phyloP scores from a whole-genome alignment of 106 monocot species.

The Phalaenopsis equestris region DNA sequence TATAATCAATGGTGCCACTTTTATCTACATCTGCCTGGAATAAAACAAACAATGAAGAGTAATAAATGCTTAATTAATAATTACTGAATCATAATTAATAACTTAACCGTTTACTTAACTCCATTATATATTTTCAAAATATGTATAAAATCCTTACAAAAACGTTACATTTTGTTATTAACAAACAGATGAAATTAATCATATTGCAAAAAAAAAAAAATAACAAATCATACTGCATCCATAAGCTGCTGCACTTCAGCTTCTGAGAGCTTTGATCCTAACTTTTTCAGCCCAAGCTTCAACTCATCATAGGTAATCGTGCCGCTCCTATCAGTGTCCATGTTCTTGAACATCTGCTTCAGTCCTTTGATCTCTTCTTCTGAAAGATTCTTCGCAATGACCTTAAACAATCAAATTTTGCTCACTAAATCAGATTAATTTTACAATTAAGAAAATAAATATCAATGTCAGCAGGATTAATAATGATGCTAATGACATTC shows the following conservation, averaged over 20 bases:
- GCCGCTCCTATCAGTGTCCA: constrained; percentile 64
- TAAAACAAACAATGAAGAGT: neutral
- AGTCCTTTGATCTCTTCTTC: constrained; percentile 75
- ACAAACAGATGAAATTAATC: neutral
- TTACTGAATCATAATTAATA: neutral
- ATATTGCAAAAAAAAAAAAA: neutral
- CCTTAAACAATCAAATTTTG: constrained; percentile 21
- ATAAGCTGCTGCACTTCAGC: constrained; percentile 65
- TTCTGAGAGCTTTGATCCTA: constrained; percentile 68
- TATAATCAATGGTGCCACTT: constrained; percentile 71
- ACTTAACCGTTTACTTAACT: no score
- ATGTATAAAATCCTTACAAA: neutral
- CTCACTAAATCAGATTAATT: neutral
- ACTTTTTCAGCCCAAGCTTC: constrained; percentile 40
- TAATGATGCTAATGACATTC: constrained; percentile 24
- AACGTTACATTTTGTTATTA: neutral
- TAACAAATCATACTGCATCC: constrained; percentile 57
- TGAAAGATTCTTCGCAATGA: constrained; percentile 71
- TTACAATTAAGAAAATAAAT: neutral
- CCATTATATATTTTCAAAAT: no score
- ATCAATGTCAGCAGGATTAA: neutral
- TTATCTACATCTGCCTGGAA: constrained; percentile 74
- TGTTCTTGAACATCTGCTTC: constrained; percentile 76
- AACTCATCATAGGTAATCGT: constrained; percentile 85
- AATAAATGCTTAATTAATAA: neutral